phyloP scores from a whole-genome alignment of 495 filamentous ascomycete species.

The Xylaria scruposa region DNA sequence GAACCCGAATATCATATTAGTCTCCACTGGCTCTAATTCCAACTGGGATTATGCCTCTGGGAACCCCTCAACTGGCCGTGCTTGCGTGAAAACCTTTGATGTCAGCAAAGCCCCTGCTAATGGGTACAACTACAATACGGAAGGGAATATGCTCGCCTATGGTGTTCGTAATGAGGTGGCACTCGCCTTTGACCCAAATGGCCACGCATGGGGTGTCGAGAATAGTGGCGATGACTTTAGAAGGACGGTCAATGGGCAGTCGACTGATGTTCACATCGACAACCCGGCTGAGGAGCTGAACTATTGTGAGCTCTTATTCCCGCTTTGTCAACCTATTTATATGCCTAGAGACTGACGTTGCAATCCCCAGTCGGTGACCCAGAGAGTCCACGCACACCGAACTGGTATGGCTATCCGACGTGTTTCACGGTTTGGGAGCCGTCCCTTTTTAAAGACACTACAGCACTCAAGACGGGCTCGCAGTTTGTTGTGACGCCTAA shows the following conservation, averaged over 20 bases:
- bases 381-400: conserved; percentile 42
- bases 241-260: conserved; percentile 53
- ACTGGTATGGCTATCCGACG: conserved; percentile 69
- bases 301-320: conserved; percentile 59
- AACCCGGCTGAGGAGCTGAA: conserved; percentile 78
- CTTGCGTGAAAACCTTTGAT: conserved; percentile 68
- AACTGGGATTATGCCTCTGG: conserved; percentile 63
- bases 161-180: conserved; percentile 73
- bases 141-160: conserved; percentile 66
- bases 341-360: conserved; percentile 26
- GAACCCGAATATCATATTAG: conserved; percentile 56
- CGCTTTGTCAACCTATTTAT: background rate
- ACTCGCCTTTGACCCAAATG: conserved; percentile 62
- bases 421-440: conserved; percentile 70
- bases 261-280: conserved; percentile 65
- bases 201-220: conserved; percentile 68
- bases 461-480: conserved; percentile 51
- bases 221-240: conserved; percentile 68
- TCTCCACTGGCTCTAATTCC: conserved; percentile 61
- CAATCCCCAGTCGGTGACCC: conserved; percentile 61
- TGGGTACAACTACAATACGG: conserved; percentile 57
- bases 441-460: conserved; percentile 52
- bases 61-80: conserved; percentile 58
- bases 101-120: conserved; percentile 49
- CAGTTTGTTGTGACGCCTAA: conserved; percentile 59